phyloP scores from a whole-genome alignment of 805 yeast genomes.

The Nakazawaea anatomiae region DNA sequence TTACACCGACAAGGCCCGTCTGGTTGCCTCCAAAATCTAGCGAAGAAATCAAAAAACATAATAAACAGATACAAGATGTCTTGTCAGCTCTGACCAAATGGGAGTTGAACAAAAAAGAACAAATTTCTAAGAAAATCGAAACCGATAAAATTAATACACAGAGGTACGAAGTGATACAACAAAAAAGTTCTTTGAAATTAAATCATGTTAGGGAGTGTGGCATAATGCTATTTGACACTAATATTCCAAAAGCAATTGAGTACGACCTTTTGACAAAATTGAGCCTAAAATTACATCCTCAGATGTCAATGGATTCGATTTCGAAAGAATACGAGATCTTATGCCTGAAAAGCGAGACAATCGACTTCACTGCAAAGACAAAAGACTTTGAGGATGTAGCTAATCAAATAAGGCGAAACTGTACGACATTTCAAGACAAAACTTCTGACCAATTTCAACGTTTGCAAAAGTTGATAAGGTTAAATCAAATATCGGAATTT shows the following conservation, averaged over 20 bases:
- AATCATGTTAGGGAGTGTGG: slow-evolving; percentile 22
- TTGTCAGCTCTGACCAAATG: slow-evolving; percentile 26
- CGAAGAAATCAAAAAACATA: slow-evolving; percentile 49
- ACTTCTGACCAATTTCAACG: background rate
- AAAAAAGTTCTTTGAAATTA: slow-evolving; percentile 19
- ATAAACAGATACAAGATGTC: slow-evolving; percentile 41
- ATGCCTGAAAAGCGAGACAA: background rate
- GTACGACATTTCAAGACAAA: slow-evolving; percentile 7
- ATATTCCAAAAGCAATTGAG: slow-evolving; percentile 16
- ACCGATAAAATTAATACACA: slow-evolving; percentile 25
- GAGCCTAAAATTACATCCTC: slow-evolving; percentile 1
- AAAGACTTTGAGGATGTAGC: slow-evolving; percentile 2
- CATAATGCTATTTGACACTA: slow-evolving; percentile 26
- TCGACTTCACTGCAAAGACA: slow-evolving; percentile 2
- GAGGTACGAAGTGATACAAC: slow-evolving; percentile 23
- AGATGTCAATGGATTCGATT: slow-evolving; percentile 10
- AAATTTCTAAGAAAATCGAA: slow-evolving; percentile 26
- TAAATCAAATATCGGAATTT: slow-evolving; percentile 4
- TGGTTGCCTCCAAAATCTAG: slow-evolving; percentile 64
- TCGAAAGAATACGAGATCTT: background rate
- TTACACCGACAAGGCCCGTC: slow-evolving; percentile 62
- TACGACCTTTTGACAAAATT: slow-evolving; percentile 12
- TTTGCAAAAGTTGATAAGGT: background rate
- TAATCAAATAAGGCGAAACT: background rate
- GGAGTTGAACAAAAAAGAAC: slow-evolving; percentile 23